Conservation (phyloP, 805 yeast species). For the Yamadazyma phyllophila region DNA sequence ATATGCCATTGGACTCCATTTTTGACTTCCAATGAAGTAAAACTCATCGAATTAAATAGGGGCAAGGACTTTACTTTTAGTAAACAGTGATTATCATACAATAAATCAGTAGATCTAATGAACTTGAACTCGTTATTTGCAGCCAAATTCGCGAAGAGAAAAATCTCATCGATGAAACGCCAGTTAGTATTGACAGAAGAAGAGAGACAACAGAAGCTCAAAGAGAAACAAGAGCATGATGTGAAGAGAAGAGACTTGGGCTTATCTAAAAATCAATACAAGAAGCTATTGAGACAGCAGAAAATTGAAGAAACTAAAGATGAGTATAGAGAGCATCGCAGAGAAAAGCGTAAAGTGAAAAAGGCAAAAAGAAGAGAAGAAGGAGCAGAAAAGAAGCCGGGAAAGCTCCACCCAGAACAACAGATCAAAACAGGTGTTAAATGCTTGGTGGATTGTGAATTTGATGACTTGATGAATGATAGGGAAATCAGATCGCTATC, state of each 20-base stretch:
- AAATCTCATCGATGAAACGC: conserved; percentile 8
- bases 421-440: conserved; percentile 50
- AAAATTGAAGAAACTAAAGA: conserved; percentile 65
- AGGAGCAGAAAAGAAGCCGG: conserved; percentile 28
- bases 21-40: too few species aligned
- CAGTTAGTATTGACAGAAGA: conserved; percentile 9
- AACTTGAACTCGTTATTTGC: not conserved
- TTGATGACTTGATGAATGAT: conserved; percentile 85
- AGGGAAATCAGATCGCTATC: conserved; percentile 68
- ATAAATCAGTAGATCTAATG: too few species aligned
- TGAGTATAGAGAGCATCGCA: conserved; percentile 51
- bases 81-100: not conserved
- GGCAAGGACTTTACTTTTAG: too few species aligned
- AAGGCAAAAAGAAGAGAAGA: conserved; percentile 21
- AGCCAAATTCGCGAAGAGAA: conserved; percentile 4
- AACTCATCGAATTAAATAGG: too few species aligned
- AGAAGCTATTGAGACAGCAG: conserved; percentile 58
- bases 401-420: conserved; percentile 35
- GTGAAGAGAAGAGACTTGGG: conserved; percentile 39
- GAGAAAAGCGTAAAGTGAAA: conserved; percentile 50
- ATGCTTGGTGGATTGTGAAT: conserved; percentile 82
- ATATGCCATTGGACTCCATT: too few species aligned
- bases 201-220: conserved; percentile 6
- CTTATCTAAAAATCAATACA: conserved; percentile 84
- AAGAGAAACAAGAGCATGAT: conserved; percentile 13